These are phyloP conservation scores for Yamadazyma diospyri DNA, from an alignment of 1,139 yeast genomes.

Conservation along the genomic window DNA sequence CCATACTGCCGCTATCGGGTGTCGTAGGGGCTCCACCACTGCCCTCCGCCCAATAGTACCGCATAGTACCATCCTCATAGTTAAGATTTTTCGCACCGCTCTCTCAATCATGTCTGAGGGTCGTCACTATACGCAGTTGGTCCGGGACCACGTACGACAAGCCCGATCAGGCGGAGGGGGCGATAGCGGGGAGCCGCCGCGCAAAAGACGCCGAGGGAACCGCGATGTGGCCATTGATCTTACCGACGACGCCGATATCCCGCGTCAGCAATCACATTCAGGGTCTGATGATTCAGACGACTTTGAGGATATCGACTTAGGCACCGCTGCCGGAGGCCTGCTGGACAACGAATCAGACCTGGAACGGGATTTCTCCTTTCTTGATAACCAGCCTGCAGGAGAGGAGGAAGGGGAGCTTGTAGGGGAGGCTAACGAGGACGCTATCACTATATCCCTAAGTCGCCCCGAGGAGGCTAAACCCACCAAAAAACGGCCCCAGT, in stretches of 20 bases:
- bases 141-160: slow-evolving; percentile 10
- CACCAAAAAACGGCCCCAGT: slow-evolving; percentile 21
- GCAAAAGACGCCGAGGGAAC: slow-evolving; percentile 8
- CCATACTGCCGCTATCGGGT: neutral
- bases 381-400: slow-evolving; percentile 1
- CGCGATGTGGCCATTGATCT: neutral
- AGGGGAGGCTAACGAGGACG: slow-evolving; percentile 10
- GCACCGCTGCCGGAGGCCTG: no score
- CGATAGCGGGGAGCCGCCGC: slow-evolving; percentile 1
- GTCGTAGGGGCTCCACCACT: no score
- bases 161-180: neutral
- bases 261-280: no score
- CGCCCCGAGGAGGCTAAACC: slow-evolving; percentile 9
- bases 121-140: slow-evolving; percentile 10
- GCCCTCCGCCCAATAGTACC: no score
- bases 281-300: slow-evolving; percentile 27
- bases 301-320: slow-evolving; percentile 30
- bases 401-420: no score
- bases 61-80: no score
- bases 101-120: slow-evolving; percentile 7
- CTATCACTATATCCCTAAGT: slow-evolving; percentile 18
- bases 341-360: no score
- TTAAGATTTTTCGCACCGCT: no score
- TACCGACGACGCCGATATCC: neutral
- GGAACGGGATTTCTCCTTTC: no score